Evolutionary conservation across 2,329 filamentous ascomycete species (phyloP).

Genomic region (Lasiodiplodia hormozganensis): DNA sequence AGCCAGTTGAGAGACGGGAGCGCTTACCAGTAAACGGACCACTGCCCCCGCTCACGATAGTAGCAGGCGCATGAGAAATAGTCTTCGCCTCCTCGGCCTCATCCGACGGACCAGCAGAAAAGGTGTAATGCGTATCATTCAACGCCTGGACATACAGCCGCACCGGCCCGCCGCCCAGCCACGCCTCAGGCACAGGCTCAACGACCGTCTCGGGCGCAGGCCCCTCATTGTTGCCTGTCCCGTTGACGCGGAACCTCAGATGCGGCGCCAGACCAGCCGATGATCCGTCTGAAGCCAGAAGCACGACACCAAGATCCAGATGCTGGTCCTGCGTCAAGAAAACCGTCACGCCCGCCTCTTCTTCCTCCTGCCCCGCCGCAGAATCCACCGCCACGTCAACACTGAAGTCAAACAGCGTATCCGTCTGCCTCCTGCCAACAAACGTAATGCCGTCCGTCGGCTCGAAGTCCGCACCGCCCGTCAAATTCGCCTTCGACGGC

Average conservation of each 20-base stretch:
- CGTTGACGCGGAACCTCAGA: constrained; percentile 50
- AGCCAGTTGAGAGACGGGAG: background rate
- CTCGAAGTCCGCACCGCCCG: constrained; percentile 58
- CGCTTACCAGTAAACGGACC: constrained; percentile 32
- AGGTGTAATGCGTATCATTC: constrained; percentile 56
- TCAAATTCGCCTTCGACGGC: constrained; percentile 62
- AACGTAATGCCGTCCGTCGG: constrained; percentile 60
- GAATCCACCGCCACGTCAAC: constrained; percentile 56
- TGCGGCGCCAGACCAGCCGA: constrained; percentile 4
- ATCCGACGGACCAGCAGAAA: constrained; percentile 37
- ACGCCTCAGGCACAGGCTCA: constrained; percentile 49
- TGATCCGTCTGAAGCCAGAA: constrained; percentile 33
- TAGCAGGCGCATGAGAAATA: constrained; percentile 36
- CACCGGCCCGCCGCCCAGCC: constrained; percentile 44
- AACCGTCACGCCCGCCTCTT: constrained; percentile 59
- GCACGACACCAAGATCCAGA: constrained; percentile 51
- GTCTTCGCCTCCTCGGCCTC: constrained; percentile 27
- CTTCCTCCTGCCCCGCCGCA: constrained; percentile 49
- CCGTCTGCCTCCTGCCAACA: constrained; percentile 61
- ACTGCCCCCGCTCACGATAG: constrained; percentile 41
- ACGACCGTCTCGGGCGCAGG: constrained; percentile 47
- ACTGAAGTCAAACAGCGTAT: constrained; percentile 61
- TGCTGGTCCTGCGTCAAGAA: constrained; percentile 62
- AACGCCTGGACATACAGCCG: constrained; percentile 51
- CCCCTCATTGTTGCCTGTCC: constrained; percentile 52